Conservation (phyloP, 139 green algal genomes). For the Closterium sp. region DNA sequence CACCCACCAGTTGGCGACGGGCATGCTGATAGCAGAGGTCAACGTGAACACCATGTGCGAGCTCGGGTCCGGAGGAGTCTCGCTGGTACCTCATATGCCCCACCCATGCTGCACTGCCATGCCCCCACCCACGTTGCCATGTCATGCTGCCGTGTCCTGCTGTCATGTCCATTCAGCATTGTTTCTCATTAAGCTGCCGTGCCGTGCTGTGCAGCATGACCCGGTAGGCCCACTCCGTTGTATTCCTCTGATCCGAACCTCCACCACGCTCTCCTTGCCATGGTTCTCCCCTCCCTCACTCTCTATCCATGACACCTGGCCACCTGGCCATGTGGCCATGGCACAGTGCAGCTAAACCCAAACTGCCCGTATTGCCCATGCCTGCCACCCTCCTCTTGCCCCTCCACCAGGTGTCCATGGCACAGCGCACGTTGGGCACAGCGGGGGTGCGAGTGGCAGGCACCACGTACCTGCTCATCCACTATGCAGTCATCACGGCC, state of each 20-base stretch:
- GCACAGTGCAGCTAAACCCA: too few relatives aligned
- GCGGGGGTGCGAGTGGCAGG: slow-evolving; percentile 16
- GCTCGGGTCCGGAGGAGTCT: slow-evolving; percentile 42
- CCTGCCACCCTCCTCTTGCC: neutral
- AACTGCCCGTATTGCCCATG: neutral
- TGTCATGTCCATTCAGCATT: too few relatives aligned
- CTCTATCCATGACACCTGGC: too few relatives aligned
- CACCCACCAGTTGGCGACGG: slow-evolving; percentile 22
- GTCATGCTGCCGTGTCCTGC: too few relatives aligned
- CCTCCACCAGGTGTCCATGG: slow-evolving; percentile 42
- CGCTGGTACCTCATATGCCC: slow-evolving; percentile 2
- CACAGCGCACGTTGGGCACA: slow-evolving; percentile 32
- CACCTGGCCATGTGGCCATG: too few relatives aligned
- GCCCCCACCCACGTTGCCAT: neutral
- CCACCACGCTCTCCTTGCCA: too few relatives aligned
- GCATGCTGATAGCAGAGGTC: slow-evolving; percentile 46
- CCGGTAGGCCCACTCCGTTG: too few relatives aligned
- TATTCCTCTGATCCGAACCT: too few relatives aligned
- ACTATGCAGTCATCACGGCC: slow-evolving; percentile 73
- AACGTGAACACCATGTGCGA: slow-evolving; percentile 53
- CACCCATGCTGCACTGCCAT: too few relatives aligned
- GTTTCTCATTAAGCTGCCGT: too few relatives aligned
- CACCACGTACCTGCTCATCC: slow-evolving; percentile 70
- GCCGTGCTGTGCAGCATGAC: too few relatives aligned
- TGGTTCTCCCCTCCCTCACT: too few relatives aligned